A percentile compares a stretch with the other conserved stretches of the same genome.
phyloP scores from a whole-genome alignment of 805 yeast species.

The Starmerella floricola region DNA sequence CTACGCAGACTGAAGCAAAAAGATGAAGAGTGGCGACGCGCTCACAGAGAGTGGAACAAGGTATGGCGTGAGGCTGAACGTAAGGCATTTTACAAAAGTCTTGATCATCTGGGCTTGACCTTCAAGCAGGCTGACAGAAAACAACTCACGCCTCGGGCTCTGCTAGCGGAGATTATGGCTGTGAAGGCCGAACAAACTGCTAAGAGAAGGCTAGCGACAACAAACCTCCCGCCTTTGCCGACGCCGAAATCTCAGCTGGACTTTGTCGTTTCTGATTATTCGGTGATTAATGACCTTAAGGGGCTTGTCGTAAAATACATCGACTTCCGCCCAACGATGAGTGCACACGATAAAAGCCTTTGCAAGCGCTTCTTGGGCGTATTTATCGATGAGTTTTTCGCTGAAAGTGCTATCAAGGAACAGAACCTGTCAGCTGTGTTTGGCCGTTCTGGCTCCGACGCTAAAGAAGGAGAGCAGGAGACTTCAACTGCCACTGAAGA shows the following conservation, averaged over 20 bases:
- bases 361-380: slow-evolving; percentile 57
- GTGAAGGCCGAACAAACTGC: slow-evolving; percentile 84
- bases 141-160: slow-evolving; percentile 73
- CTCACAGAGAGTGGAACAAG: slow-evolving; percentile 97
- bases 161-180: slow-evolving; percentile 83
- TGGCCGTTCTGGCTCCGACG: slow-evolving; percentile 1
- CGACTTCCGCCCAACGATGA: slow-evolving; percentile 57
- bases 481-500: slow-evolving; percentile 13
- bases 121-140: slow-evolving; percentile 96
- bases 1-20: slow-evolving; percentile 87
- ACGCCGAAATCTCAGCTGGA: slow-evolving; percentile 65
- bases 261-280: slow-evolving; percentile 52
- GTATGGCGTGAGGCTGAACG: slow-evolving; percentile 98
- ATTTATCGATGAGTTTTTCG: slow-evolving; percentile 63
- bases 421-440: slow-evolving; percentile 1
- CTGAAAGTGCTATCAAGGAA: slow-evolving; percentile 21
- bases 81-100: slow-evolving; percentile 80
- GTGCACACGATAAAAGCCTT: slow-evolving; percentile 68
- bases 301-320: slow-evolving; percentile 56
- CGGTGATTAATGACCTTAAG: slow-evolving; percentile 61
- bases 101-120: slow-evolving; percentile 90
- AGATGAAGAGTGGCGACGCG: slow-evolving; percentile 97
- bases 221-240: slow-evolving; percentile 38
- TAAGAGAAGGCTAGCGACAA: slow-evolving; percentile 68
- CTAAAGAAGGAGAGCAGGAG: slow-evolving; percentile 12